Base-by-base conservation (phyloP, 176 grass and related monocot genomes). In the Themeda triandra region DNA sequence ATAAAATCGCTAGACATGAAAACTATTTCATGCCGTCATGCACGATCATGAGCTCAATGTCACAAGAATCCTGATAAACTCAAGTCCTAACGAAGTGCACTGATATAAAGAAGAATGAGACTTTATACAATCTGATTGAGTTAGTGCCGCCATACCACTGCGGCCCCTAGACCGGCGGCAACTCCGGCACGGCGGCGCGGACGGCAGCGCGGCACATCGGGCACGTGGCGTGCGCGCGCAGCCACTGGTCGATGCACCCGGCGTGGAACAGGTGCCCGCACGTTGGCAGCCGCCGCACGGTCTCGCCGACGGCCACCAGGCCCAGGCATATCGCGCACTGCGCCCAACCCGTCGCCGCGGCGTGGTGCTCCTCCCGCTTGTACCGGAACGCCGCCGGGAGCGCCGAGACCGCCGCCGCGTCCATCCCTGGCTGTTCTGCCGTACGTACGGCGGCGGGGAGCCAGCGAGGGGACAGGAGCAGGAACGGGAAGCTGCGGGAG, bases 261-360 rank as follows among this genome's bases (percentile, higher is more conserved):
- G 53, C 58, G 67, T 93, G 91, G 82, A 93, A 93, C 33, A 76
- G 69, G 73, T 93, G 88, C 1, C 69, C 83, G 75, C 91, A 93
- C 6, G n/a, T 39, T 31, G 85, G 82, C 63, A 87, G 56, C 74
- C 81, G 44, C 32, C 79, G 81, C 54, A 90, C 83, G 1, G 53
- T 60, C 60, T 93, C 85, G 36, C 78, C 88, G 49, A 10, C 54
- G 2, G 64, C 45, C 36, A 85, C 83, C 18, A 84, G 60, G 12
- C 81, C 66, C 6, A 90, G 72, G 72, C 88, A 93, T 32, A 93
- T 90, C 7, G 82, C 69, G 58, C 88, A 93, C 81, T 89, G 84
- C 46, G 68, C 80, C 75, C 74, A 84, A 49, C 80, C 46, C 10
- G 30, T 64, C 10, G 30, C 35, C 44, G 59, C 8, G 1, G 23